A percentile compares a stretch with the other conserved stretches of the same genome.
These are phyloP conservation scores for Yamadazyma nakazawae DNA, from an alignment of 805 yeast species.

Conservation along the genomic window DNA sequence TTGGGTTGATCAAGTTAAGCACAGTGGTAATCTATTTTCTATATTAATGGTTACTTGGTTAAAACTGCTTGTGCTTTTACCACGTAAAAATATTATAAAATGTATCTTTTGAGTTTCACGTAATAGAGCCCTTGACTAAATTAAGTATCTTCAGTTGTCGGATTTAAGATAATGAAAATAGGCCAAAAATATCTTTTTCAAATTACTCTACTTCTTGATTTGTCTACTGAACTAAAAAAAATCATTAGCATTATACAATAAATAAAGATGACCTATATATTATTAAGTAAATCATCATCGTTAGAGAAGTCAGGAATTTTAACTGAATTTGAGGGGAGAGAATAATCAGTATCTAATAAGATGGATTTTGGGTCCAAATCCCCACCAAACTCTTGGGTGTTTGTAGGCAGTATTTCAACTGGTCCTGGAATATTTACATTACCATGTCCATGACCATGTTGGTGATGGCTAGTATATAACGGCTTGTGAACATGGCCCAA, in stretches of 20 bases:
- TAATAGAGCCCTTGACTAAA: no score
- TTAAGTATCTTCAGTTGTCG: no score
- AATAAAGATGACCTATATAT: conserved; percentile 1
- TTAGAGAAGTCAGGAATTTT: conserved; percentile 8
- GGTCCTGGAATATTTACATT: not conserved
- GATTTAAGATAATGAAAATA: no score
- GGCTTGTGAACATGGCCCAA: conserved; percentile 22
- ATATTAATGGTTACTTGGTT: no score
- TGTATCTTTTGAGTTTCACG: no score
- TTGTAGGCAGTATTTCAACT: not conserved
- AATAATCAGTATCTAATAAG: conserved; percentile 8
- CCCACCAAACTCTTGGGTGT: not conserved
- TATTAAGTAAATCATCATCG: conserved; percentile 5
- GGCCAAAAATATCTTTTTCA: no score
- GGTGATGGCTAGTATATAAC: conserved; percentile 6
- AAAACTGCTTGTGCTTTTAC: no score
- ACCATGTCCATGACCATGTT: conserved; percentile 1
- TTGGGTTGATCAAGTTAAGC: no score
- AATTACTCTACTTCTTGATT: no score
- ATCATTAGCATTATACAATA: not conserved
- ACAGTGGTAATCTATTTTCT: no score
- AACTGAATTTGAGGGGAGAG: conserved; percentile 10
- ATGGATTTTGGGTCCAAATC: conserved; percentile 7
- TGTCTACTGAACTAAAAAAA: not conserved
- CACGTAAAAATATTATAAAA: no score